Evolutionary conservation across 352 stramenopile species (phyloP), one percentile per base, ranked within the genome.

Genomic region (Phytophthora colocasiae): DNA sequence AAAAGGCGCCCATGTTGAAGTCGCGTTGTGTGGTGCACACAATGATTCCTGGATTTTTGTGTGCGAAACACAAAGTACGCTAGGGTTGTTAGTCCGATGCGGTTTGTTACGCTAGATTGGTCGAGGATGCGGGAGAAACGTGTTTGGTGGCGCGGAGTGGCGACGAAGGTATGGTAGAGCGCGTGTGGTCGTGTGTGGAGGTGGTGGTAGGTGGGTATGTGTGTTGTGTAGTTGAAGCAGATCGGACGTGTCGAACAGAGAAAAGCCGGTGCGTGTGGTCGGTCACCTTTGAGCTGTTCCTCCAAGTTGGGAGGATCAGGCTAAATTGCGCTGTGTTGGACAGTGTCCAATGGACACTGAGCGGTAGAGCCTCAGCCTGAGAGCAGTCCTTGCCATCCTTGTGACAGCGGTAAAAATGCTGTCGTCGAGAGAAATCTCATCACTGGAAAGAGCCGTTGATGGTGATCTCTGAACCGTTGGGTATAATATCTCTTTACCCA

Each of bases 1-100:
- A 4, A 55, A 29, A 17, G 55, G 12, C 44, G 36, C 32, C 6
- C 11, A 58, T 29, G 64, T 69, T 73, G 50, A 64, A 59, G 59
- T 54, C 26, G 26, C 2, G 4, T 59, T 27, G 50, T 59, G 49
- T 59, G 39, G 49, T 17, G 2, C 17, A 66, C 58, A 66, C 19
- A 31, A 39, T n/a, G 10, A n/a, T 6, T 40, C 48, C 19, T 8
- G 27, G 27, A 9, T 2, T 34, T 34, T 36, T 36, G 31, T 36
- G 31, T 36, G 8, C 1, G 7, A 14, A 3, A 36, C 31, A 36
- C 31, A 36, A 36, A 36, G 31, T 36, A 36, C 31, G 14, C 8
- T 36, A 36, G 31, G 31, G 11, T 12, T 36, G 31, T 14, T 36
- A 36, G n/a, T n/a, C n/a, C n/a, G n/a, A n/a, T n/a, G n/a, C n/a